phyloP scores from a whole-genome alignment of 768 basidiomycete species.

The Tricholoma bakamatsutake region DNA sequence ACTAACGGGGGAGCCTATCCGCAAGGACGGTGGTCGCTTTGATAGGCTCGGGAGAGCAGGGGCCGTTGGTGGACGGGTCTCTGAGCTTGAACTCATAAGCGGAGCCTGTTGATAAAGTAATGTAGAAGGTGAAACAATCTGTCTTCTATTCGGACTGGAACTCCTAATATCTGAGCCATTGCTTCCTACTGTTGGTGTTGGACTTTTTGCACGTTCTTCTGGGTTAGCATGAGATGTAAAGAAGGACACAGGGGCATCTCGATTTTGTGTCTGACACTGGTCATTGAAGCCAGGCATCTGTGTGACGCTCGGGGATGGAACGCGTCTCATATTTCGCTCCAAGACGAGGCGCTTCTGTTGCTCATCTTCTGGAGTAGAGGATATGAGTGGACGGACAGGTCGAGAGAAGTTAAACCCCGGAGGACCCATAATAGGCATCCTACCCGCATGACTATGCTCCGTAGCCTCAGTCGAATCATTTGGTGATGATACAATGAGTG shows the following conservation, averaged over 20 bases:
- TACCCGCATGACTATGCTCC: constrained; percentile 15
- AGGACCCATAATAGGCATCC: constrained; percentile 39
- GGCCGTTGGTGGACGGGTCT: constrained; percentile 5
- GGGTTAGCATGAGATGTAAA: neutral
- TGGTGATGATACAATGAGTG: constrained; percentile 50
- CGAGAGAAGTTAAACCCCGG: constrained; percentile 58
- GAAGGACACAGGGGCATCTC: neutral
- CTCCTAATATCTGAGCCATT: constrained; percentile 6
- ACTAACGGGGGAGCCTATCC: constrained; percentile 31
- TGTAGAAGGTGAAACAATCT: constrained; percentile 3
- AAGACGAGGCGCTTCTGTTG: constrained; percentile 46
- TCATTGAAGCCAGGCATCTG: neutral
- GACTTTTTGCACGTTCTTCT: neutral
- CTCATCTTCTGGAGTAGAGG: constrained; percentile 30
- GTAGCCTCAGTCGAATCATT: constrained; percentile 14
- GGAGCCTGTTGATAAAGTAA: neutral
- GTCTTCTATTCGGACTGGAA: constrained; percentile 5
- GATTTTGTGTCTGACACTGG: neutral
- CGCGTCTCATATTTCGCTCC: constrained; percentile 50
- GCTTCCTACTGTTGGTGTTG: neutral
- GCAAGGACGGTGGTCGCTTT: constrained; percentile 28
- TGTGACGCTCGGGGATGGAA: constrained; percentile 22
- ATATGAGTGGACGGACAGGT: constrained; percentile 42
- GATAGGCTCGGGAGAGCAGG: constrained; percentile 16
- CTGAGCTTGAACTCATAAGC: constrained; percentile 3